These are phyloP conservation scores for Ottelia alismoides DNA, from an alignment of 106 monocot genomes.

Conservation along the genomic window DNA sequence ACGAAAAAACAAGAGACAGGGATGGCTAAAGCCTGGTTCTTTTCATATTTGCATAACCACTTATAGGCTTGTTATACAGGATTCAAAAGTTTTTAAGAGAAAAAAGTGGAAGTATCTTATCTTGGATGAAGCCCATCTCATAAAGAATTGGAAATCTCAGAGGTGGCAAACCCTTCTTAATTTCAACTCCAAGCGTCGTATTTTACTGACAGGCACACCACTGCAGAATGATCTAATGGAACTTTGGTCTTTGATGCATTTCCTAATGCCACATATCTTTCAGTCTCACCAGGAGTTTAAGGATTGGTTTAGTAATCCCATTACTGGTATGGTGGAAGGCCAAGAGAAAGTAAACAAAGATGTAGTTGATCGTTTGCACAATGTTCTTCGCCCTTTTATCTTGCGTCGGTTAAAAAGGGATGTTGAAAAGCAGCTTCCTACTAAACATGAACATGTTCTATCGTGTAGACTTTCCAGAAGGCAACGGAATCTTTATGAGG, in stretches of 20 bases:
- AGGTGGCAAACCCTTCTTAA: slow-evolving; percentile 96
- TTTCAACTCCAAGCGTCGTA: slow-evolving; percentile 90
- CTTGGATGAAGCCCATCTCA: slow-evolving; percentile 97
- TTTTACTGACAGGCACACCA: slow-evolving; percentile 93
- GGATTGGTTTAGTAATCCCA: slow-evolving; percentile 98
- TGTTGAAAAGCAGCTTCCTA: slow-evolving; percentile 95
- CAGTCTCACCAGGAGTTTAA: slow-evolving; percentile 99
- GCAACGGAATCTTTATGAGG: slow-evolving; percentile 94
- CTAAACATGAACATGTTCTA: slow-evolving; percentile 89
- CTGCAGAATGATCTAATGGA: slow-evolving; percentile 99
- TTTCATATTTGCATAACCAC: slow-evolving; percentile 99
- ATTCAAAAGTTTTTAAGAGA: slow-evolving; percentile 89
- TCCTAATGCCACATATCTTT: slow-evolving; percentile 98
- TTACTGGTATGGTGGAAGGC: slow-evolving; percentile 97
- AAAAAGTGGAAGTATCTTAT: slow-evolving; percentile 99
- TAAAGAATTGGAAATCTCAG: slow-evolving; percentile 99
- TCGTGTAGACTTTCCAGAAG: slow-evolving; percentile 83
- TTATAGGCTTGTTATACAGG: slow-evolving; percentile 94
- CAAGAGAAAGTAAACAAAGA: slow-evolving; percentile 97
- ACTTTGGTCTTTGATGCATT: slow-evolving; percentile 99
- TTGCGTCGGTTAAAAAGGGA: slow-evolving; percentile 90
- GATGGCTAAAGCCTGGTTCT: slow-evolving; percentile 87
- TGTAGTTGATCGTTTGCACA: slow-evolving; percentile 94
- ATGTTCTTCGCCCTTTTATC: slow-evolving; percentile 97
- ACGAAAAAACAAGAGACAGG: slow-evolving; percentile 87